Conservation (phyloP, 164 flowering plant genomes). For the Vitis rupestris region DNA sequence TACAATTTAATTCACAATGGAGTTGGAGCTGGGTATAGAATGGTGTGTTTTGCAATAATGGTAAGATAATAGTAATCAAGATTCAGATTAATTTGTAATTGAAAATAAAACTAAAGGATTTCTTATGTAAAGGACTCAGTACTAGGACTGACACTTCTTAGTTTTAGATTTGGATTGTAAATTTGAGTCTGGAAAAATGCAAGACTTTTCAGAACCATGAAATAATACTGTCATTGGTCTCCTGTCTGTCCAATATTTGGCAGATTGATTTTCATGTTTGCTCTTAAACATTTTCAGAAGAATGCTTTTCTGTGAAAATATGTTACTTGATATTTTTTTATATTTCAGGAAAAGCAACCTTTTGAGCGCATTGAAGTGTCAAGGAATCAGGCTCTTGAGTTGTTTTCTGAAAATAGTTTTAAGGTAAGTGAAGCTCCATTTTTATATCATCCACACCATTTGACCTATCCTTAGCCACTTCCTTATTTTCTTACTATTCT, state of each 20-base stretch:
- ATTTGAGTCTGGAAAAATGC: too few species aligned
- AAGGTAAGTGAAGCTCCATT: constrained; percentile 46
- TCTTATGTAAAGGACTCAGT: too few species aligned
- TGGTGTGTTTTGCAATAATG: too few species aligned
- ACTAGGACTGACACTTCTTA: too few species aligned
- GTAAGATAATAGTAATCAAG: too few species aligned
- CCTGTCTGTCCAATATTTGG: background rate
- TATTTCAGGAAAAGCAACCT: constrained; percentile 85
- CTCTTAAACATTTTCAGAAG: background rate
- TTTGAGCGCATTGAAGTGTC: constrained; percentile 98
- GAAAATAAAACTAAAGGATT: too few species aligned
- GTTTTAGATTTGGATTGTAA: too few species aligned
- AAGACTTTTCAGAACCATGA: background rate
- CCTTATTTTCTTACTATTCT: background rate
- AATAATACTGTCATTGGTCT: background rate
- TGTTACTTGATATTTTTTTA: background rate
- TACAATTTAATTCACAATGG: too few species aligned
- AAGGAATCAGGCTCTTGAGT: constrained; percentile 83
- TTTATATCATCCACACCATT: background rate
- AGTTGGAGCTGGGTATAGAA: too few species aligned
- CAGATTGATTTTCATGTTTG: background rate
- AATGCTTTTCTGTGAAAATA: background rate
- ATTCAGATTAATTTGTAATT: too few species aligned
- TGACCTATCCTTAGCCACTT: background rate
- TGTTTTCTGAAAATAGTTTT: constrained; percentile 88